Conservation (phyloP, 1,139 yeast species). For the Lodderomyces elongisporus region DNA sequence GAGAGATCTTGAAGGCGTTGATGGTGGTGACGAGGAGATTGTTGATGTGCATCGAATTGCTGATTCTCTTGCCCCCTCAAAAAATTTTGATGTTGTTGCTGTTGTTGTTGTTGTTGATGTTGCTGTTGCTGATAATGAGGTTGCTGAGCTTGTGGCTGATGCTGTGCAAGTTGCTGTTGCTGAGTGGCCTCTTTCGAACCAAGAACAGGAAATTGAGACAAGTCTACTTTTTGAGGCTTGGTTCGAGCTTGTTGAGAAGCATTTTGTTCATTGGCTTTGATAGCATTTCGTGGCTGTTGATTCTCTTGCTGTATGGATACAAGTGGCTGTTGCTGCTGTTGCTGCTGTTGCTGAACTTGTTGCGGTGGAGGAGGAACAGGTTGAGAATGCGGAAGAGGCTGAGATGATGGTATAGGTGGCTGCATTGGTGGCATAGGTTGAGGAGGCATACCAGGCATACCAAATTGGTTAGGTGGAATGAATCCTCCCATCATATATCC, state of each 20-base stretch:
- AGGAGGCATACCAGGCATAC: constrained; percentile 25
- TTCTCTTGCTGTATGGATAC: constrained; percentile 3
- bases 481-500: constrained; percentile 39
- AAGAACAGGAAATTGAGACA: constrained; percentile 48
- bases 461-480: constrained; percentile 41
- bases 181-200: constrained; percentile 31
- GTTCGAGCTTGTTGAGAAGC: constrained; percentile 5
- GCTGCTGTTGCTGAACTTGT: constrained; percentile 8
- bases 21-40: constrained; percentile 8
- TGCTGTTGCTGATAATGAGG: constrained; percentile 8
- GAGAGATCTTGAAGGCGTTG: constrained; percentile 30
- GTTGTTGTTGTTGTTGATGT: constrained; percentile 13
- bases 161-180: constrained; percentile 8
- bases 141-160: constrained; percentile 11
- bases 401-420: constrained; percentile 14
- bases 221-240: constrained; percentile 27
- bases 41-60: constrained; percentile 9
- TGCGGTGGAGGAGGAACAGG: constrained; percentile 11
- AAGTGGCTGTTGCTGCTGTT: constrained; percentile 14
- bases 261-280: constrained; percentile 8
- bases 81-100: constrained; percentile 14
- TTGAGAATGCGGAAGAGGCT: constrained; percentile 10
- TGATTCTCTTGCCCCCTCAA: constrained; percentile 13
- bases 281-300: background rate
- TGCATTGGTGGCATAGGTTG: constrained; percentile 22